Percentiles rank a stretch among this genome's conserved stretches.
These are phyloP conservation scores for Penicillium sp. DNA, from an alignment of 2,329 filamentous ascomycete species.

Conservation along the genomic window DNA sequence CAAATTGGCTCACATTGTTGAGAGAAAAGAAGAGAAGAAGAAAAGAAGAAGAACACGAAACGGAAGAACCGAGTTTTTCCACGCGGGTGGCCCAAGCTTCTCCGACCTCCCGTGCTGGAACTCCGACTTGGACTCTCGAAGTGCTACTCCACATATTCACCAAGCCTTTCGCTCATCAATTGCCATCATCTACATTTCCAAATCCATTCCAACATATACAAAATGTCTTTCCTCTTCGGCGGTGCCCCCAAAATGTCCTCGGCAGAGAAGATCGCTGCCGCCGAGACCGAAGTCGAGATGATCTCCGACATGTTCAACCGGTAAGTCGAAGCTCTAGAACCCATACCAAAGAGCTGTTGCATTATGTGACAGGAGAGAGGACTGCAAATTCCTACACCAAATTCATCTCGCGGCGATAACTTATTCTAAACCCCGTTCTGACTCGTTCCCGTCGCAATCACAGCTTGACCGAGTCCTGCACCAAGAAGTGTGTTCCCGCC, in stretches of 20 bases:
- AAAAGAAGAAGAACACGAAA: conserved; percentile 11
- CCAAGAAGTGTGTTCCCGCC: conserved; percentile 86
- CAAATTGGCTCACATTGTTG: conserved; percentile 23
- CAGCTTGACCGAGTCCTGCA: conserved; percentile 84
- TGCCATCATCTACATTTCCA: conserved; percentile 8
- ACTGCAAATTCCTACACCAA: not conserved
- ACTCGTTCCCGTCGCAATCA: not conserved
- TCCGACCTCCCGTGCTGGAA: conserved; percentile 7
- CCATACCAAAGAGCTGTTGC: not conserved
- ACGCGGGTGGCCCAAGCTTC: conserved; percentile 33
- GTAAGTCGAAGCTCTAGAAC: conserved; percentile 53
- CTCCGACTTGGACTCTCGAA: conserved; percentile 12
- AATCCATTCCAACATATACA: conserved; percentile 28
- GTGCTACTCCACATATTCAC: conserved; percentile 3
- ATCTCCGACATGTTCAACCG: conserved; percentile 97
- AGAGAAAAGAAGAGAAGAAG: conserved; percentile 15
- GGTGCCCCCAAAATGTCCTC: conserved; percentile 80
- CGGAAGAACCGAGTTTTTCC: conserved; percentile 23
- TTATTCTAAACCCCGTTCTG: not conserved
- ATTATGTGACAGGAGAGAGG: not conserved
- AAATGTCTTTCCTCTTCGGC: conserved; percentile 73
- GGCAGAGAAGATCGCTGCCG: conserved; percentile 94
- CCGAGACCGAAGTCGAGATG: conserved; percentile 97
- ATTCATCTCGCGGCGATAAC: not conserved
- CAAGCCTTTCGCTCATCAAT: not conserved